These are phyloP conservation scores for Alternaria sp. DNA, from an alignment of 2,329 filamentous ascomycete species.

Conservation along the genomic window DNA sequence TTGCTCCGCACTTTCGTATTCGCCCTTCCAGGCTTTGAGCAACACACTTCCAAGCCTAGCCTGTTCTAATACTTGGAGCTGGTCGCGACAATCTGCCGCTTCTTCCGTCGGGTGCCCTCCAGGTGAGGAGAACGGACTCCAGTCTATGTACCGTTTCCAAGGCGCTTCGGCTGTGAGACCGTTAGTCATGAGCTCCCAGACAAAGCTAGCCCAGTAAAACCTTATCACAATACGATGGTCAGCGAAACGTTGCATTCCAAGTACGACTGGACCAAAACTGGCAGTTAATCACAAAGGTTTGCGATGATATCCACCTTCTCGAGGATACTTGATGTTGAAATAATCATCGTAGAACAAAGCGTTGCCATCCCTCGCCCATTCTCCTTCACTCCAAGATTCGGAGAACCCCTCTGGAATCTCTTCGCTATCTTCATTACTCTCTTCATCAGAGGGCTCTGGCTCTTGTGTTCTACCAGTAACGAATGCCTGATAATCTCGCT, in stretches of 20 bases:
- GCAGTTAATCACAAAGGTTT: neutral
- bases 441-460: neutral
- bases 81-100: neutral
- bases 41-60: constrained; percentile 13
- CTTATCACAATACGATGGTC: neutral
- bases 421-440: neutral
- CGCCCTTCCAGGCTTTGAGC: constrained; percentile 14
- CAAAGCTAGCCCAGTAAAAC: constrained; percentile 14
- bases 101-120: neutral
- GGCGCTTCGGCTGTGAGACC: neutral
- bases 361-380: neutral
- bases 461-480: neutral
- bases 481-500: too few relatives aligned
- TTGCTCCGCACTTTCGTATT: constrained; percentile 12
- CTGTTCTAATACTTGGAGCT: constrained; percentile 12
- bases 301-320: neutral
- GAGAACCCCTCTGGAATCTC: neutral
- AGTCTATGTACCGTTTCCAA: neutral
- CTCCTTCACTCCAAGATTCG: neutral
- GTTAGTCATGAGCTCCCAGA: constrained; percentile 16
- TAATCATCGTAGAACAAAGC: neutral
- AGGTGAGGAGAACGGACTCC: constrained; percentile 7
- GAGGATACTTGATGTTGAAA: neutral
- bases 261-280: accelerated
- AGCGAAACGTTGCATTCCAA: neutral